Evolutionary conservation across 164 flowering plant species (phyloP).

Genomic region (Saururus chinensis): DNA sequence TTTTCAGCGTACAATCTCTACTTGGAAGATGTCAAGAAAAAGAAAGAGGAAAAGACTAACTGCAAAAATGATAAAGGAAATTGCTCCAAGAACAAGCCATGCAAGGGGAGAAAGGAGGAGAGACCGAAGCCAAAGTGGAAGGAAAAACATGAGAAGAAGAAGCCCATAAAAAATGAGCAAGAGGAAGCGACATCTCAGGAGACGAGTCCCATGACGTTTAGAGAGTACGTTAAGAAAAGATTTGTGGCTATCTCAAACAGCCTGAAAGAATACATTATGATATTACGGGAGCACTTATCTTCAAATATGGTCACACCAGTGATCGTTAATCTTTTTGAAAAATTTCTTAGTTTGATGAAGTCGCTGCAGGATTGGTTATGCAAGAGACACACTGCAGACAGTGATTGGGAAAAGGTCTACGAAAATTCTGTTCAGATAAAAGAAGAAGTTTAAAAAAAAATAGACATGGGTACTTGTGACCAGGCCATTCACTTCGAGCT

Average conservation of each 20-base stretch:
- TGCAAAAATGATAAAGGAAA: background rate
- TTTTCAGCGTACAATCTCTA: conserved; percentile 20
- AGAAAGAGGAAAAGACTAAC: background rate
- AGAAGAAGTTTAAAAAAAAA: background rate
- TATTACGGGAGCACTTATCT: conserved; percentile 38
- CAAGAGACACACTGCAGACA: conserved; percentile 14
- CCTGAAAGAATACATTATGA: conserved; percentile 24
- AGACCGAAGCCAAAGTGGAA: too few relatives aligned
- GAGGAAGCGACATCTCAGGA: background rate
- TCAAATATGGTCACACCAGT: conserved; percentile 10
- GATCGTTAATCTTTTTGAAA: background rate
- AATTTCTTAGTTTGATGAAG: conserved; percentile 15
- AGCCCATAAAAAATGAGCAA: background rate
- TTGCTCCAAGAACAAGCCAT: too few relatives aligned
- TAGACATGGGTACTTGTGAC: background rate
- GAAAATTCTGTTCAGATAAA: conserved; percentile 2
- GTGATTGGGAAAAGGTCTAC: conserved; percentile 32
- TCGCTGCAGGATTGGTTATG: conserved; percentile 21
- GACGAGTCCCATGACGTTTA: conserved; percentile 4
- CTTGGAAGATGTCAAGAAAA: background rate
- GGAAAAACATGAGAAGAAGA: too few relatives aligned
- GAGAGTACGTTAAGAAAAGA: conserved; percentile 26
- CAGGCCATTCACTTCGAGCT: background rate
- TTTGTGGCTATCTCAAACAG: conserved; percentile 11
- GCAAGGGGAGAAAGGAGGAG: too few relatives aligned